These are phyloP conservation scores for Tulasnella sp. DNA, from an alignment of 768 basidiomycete species.

Conservation along the genomic window DNA sequence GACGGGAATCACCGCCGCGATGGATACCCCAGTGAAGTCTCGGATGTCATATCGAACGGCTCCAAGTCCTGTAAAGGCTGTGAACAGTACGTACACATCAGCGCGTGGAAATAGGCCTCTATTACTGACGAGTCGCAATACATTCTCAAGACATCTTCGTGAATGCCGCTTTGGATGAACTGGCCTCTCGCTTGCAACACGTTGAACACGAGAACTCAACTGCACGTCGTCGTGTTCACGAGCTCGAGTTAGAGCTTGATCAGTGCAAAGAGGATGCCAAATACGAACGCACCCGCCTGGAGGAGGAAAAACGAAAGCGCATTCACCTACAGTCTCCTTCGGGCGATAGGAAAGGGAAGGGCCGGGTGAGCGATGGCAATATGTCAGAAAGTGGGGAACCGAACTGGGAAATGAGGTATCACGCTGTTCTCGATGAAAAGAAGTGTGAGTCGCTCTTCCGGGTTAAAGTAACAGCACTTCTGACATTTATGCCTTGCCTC, in stretches of 20 bases:
- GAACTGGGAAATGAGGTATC: slow-evolving; percentile 39
- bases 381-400: slow-evolving; percentile 21
- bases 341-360: slow-evolving; percentile 10
- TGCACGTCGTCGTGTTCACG: slow-evolving; percentile 70
- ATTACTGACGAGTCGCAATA: no score
- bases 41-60: slow-evolving; percentile 2
- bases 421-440: slow-evolving; percentile 77
- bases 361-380: not conserved
- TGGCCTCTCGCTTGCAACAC: slow-evolving; percentile 45
- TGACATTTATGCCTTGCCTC: not conserved
- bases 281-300: slow-evolving; percentile 52
- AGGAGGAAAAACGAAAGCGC: slow-evolving; percentile 39
- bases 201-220: slow-evolving; percentile 76
- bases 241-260: slow-evolving; percentile 80
- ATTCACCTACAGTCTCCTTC: slow-evolving; percentile 16
- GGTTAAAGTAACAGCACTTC: no score
- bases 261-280: slow-evolving; percentile 69
- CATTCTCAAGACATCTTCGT: not conserved
- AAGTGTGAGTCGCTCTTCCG: slow-evolving; percentile 45
- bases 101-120: no score
- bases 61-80: not conserved
- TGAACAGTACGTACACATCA: not conserved
- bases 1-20: slow-evolving; percentile 70
- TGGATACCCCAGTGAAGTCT: slow-evolving; percentile 57
- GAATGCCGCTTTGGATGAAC: slow-evolving; percentile 39